Evolutionary conservation across 2,329 filamentous ascomycete species (phyloP).

Genomic region (Myriosclerotinia curreyana): DNA sequence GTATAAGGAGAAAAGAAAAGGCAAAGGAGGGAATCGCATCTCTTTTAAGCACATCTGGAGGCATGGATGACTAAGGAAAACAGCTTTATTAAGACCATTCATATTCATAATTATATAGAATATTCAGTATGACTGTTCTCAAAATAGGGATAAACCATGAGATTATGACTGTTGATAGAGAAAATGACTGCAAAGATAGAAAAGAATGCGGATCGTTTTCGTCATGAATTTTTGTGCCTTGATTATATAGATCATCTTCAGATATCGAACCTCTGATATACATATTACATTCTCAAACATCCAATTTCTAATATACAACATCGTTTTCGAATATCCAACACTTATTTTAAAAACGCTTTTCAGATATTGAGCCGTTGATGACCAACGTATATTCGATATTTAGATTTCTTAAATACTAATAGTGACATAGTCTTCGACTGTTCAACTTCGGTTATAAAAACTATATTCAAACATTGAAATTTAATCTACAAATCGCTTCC

Average conservation of each 20-base stretch:
- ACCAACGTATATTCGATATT: too few relatives aligned
- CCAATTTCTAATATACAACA: too few relatives aligned
- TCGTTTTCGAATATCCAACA: too few relatives aligned
- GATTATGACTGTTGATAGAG: neutral
- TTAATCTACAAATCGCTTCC: too few relatives aligned
- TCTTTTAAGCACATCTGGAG: neutral
- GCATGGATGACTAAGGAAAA: too few relatives aligned
- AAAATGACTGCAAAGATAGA: neutral
- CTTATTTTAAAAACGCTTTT: too few relatives aligned
- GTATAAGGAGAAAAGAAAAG: neutral
- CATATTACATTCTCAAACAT: too few relatives aligned
- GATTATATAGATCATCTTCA: neutral
- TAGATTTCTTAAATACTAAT: too few relatives aligned
- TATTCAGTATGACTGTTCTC: neutral
- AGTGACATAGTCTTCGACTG: too few relatives aligned
- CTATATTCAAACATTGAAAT: too few relatives aligned
- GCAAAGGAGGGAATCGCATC: neutral
- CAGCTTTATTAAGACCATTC: neutral
- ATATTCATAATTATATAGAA: neutral
- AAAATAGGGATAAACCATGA: neutral
- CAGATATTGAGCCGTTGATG: too few relatives aligned
- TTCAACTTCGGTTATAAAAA: too few relatives aligned
- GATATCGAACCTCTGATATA: neutral
- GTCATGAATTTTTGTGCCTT: neutral
- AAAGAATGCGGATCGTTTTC: neutral